Evolutionary conservation across 2,329 filamentous ascomycete genomes (phyloP).

Genomic region (Pyrenochaeta sp.): DNA sequence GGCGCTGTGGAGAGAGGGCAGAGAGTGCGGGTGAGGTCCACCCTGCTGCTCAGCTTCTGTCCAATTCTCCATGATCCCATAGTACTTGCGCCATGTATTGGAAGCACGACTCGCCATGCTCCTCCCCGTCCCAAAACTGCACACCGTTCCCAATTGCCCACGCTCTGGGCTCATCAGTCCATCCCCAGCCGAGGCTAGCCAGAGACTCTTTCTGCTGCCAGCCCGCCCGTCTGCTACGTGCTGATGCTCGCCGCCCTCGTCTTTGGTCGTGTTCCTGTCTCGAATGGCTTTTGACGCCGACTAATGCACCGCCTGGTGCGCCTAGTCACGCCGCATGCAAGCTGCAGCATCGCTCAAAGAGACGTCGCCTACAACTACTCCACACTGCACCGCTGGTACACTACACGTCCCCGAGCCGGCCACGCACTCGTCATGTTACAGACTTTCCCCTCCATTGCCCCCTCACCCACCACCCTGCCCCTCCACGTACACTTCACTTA

Average conservation of each 20-base stretch:
- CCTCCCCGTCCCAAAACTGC: not conserved
- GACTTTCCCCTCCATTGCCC: slow-evolving; percentile 5
- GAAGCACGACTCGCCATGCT: not conserved
- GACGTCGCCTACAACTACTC: slow-evolving; percentile 8
- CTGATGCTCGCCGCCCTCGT: not conserved
- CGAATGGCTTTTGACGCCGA: slow-evolving; percentile 3
- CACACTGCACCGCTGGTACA: not conserved
- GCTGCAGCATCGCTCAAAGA: slow-evolving; percentile 11
- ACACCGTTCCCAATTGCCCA: too few species aligned
- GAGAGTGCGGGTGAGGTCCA: not conserved
- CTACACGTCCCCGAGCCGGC: not conserved
- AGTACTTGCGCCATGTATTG: slow-evolving; percentile 2
- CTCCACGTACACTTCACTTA: slow-evolving; percentile 56
- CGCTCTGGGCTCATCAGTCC: too few species aligned
- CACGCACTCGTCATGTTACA: slow-evolving; percentile 11
- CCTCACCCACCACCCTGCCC: slow-evolving; percentile 30
- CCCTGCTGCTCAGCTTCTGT: not conserved
- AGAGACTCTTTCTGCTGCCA: slow-evolving; percentile 2
- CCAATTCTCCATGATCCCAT: not conserved
- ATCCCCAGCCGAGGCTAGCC: too few species aligned
- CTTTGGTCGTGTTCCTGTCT: slow-evolving; percentile 7
- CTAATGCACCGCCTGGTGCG: slow-evolving; percentile 9
- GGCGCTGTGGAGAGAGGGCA: too few species aligned
- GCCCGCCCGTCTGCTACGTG: slow-evolving; percentile 5
- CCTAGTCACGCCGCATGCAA: slow-evolving; percentile 27